phyloP scores from a whole-genome alignment of 495 filamentous ascomycete species.

The Copromyces sp. region DNA sequence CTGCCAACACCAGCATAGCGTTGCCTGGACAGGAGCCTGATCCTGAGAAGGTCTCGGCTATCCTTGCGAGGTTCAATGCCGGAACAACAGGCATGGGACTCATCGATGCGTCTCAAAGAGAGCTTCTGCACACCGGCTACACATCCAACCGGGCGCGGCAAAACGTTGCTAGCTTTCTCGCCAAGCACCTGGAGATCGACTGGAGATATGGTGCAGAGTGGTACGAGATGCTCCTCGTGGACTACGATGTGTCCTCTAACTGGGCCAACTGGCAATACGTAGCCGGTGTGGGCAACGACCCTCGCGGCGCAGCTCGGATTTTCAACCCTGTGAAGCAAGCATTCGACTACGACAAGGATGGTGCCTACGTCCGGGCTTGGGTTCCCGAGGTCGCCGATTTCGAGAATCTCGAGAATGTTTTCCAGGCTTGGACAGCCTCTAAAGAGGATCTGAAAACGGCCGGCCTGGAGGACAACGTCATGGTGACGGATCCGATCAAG shows the following conservation, averaged over 20 bases:
- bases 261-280: slow-evolving; percentile 76
- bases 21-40: slow-evolving; percentile 19
- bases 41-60: slow-evolving; percentile 22
- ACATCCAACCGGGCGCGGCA: slow-evolving; percentile 61
- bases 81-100: slow-evolving; percentile 59
- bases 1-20: slow-evolving; percentile 8
- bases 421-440: slow-evolving; percentile 52
- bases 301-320: slow-evolving; percentile 48
- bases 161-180: slow-evolving; percentile 60
- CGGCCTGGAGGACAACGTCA: slow-evolving; percentile 38
- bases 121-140: slow-evolving; percentile 60
- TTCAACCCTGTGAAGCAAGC: slow-evolving; percentile 70
- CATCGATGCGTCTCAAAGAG: slow-evolving; percentile 61
- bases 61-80: slow-evolving; percentile 42
- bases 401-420: slow-evolving; percentile 44
- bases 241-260: slow-evolving; percentile 63
- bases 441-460: slow-evolving; percentile 39
- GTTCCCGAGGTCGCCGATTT: slow-evolving; percentile 48
- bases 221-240: slow-evolving; percentile 59
- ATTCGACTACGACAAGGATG: slow-evolving; percentile 55
- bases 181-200: slow-evolving; percentile 61
- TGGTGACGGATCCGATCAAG: slow-evolving; percentile 48
- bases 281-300: slow-evolving; percentile 66
- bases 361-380: slow-evolving; percentile 58
- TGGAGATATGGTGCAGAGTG: slow-evolving; percentile 71